Evolutionary conservation across 495 filamentous ascomycete genomes (phyloP).

Genomic region (Aspergillus baeticus): DNA sequence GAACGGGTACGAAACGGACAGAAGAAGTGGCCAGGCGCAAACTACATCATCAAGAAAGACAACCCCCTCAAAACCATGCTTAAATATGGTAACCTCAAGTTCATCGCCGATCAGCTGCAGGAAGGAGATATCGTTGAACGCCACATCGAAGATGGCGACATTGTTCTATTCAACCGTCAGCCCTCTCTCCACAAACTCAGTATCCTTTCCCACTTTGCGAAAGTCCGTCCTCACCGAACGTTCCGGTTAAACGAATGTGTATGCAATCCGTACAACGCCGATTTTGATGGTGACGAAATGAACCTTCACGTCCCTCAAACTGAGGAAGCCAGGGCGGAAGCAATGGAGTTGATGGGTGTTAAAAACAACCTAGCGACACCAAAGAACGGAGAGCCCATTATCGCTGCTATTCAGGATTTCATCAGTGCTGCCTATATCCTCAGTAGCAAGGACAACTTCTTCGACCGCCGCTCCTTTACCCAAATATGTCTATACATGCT

Average conservation of each 20-base stretch:
- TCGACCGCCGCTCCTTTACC: constrained; percentile 77
- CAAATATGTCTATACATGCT: constrained; percentile 95
- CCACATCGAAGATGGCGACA: constrained; percentile 92
- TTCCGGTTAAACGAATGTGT: constrained; percentile 98
- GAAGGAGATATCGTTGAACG: constrained; percentile 90
- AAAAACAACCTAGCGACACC: constrained; percentile 94
- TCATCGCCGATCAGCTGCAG: constrained; percentile 66
- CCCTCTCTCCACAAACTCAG: constrained; percentile 96
- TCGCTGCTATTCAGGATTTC: constrained; percentile 97
- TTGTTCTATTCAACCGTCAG: constrained; percentile 97
- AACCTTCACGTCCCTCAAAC: constrained; percentile 98
- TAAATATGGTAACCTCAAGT: constrained; percentile 67
- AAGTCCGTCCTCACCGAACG: constrained; percentile 91
- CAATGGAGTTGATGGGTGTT: constrained; percentile 95
- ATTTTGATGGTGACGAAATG: constrained; percentile 99
- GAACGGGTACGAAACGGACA: constrained; percentile 69
- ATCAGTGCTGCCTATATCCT: constrained; percentile 92
- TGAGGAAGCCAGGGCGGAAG: constrained; percentile 92
- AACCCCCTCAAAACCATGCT: constrained; percentile 67
- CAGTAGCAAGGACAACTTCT: constrained; percentile 92
- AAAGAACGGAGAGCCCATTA: constrained; percentile 97
- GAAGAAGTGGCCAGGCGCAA: constrained; percentile 81
- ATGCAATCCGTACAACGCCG: constrained; percentile 97
- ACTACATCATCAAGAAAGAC: constrained; percentile 73
- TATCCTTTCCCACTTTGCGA: constrained; percentile 92